phyloP scores from a whole-genome alignment of 1,284 basidiomycete species.

The Cryptococcus floricola region DNA sequence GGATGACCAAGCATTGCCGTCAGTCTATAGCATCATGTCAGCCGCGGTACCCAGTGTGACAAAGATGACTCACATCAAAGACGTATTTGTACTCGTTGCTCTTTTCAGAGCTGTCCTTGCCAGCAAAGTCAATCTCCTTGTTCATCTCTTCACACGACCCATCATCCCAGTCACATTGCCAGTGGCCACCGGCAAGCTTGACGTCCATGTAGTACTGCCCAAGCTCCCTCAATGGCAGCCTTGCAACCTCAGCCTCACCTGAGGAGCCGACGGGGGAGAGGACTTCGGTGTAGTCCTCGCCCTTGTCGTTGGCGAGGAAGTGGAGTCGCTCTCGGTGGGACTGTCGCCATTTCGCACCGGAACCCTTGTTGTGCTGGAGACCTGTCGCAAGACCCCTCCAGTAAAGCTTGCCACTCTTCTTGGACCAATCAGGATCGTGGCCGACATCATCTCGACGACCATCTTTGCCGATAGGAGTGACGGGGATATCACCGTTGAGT shows the following conservation, averaged over 20 bases:
- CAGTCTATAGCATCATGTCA: conserved; percentile 26
- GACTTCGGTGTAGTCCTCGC: conserved; percentile 27
- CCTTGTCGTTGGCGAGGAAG: conserved; percentile 42
- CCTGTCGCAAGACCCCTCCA: conserved; percentile 50
- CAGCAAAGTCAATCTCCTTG: conserved; percentile 42
- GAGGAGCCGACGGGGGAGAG: conserved; percentile 35
- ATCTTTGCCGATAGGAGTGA: conserved; percentile 48
- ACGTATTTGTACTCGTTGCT: conserved; percentile 50
- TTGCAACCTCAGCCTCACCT: conserved; percentile 38
- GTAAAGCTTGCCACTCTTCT: conserved; percentile 47
- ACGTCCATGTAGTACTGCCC: conserved; percentile 48
- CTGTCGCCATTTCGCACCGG: conserved; percentile 42
- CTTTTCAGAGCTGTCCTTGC: conserved; percentile 40
- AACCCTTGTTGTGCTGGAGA: conserved; percentile 42
- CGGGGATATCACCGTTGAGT: conserved; percentile 46
- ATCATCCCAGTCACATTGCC: conserved; percentile 48
- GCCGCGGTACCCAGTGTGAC: neutral
- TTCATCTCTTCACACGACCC: conserved; percentile 49
- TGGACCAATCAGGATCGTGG: conserved; percentile 32
- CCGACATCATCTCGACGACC: conserved; percentile 45
- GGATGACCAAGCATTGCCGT: conserved; percentile 50
- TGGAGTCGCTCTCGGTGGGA: conserved; percentile 48
- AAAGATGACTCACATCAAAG: conserved; percentile 41
- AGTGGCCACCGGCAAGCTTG: conserved; percentile 43
- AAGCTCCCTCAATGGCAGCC: conserved; percentile 28